Evolutionary conservation across 192 early-diverging fungal genomes (phyloP), one percentile per base, ranked within the genome.

Genomic region (Coemansia sp.): DNA sequence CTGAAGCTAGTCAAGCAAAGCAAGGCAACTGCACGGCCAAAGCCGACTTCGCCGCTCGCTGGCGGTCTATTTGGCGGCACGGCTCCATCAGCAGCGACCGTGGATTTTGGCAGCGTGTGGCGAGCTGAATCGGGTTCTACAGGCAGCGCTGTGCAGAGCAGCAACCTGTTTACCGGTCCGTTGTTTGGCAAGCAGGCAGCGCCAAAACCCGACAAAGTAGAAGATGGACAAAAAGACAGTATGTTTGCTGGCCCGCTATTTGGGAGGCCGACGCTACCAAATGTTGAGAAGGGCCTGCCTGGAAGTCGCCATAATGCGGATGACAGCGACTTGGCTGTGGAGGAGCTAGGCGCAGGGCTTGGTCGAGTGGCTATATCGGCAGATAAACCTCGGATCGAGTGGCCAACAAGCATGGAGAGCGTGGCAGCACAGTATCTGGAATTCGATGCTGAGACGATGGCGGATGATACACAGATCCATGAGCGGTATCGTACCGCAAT

Each of bases 71-170:
- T 22, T 53, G 54, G 35, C 42, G 6, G 28, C 58, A 42, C 27
- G 30, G 23, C 30, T 5, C 35, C 30, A 44, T 2, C 18, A 16
- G 25, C 12, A 5, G 32, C 52, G 33, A 54, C 6, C 16, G 12
- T 42, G 30, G 69, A 76, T 23, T 68, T 81, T 63, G 80, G 80
- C 45, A 66, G 73, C 18, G 60, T 81, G 6, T 81, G 80, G 80
- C 55, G 40, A 16, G 23, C 57, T 6, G 46, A 30, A 33, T 19
- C 22, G 4, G 46, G 10, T 23, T 14, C 52, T 1, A 32, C 47
- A 11, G 16, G 11, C 18, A 52, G 51, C 9, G 30, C 43, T 5
- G 19, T 23, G 5, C 35, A 48, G 22, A 50, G 28, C 19, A 40
- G 5, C 23, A 30, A 27, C 16, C 51, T 70, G 24, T 69, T 69